These are phyloP conservation scores for Leishmania aethiopica DNA, from an alignment of 208 protist species.

Conservation along the genomic window DNA sequence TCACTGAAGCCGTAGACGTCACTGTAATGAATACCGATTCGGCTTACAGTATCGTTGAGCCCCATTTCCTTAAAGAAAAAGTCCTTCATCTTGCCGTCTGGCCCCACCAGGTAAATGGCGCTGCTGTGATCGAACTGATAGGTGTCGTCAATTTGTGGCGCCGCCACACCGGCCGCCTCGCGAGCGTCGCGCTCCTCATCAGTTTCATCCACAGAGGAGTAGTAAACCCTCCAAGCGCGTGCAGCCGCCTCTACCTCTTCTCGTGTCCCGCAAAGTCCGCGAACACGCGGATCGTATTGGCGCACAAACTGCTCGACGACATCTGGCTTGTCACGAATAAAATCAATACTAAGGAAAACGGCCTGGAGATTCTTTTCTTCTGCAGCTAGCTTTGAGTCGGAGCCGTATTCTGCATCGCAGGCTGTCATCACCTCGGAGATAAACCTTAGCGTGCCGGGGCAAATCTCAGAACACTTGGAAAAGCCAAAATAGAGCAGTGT, in stretches of 20 bases:
- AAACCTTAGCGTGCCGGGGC: constrained; percentile 73
- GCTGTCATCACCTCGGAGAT: constrained; percentile 64
- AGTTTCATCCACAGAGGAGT: constrained; percentile 82
- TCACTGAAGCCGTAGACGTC: constrained; percentile 85
- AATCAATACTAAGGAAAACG: constrained; percentile 83
- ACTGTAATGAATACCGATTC: constrained; percentile 67
- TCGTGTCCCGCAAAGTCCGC: constrained; percentile 59
- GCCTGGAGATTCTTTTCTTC: constrained; percentile 62
- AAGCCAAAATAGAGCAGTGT: constrained; percentile 90
- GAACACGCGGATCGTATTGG: constrained; percentile 62
- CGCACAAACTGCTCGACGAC: constrained; percentile 69
- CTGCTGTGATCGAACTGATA: constrained; percentile 91
- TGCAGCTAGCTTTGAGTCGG: constrained; percentile 29
- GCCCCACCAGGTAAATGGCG: constrained; percentile 83
- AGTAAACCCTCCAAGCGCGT: constrained; percentile 79
- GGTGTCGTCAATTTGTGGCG: constrained; percentile 65
- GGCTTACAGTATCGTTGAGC: constrained; percentile 53
- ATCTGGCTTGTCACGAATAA: constrained; percentile 70
- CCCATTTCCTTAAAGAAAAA: constrained; percentile 91
- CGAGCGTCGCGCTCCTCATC: constrained; percentile 67
- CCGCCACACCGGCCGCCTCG: constrained; percentile 60
- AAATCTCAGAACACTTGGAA: constrained; percentile 86
- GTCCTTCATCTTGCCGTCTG: constrained; percentile 89
- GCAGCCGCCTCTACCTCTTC: constrained; percentile 63
- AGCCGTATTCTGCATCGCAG: constrained; percentile 48